Evolutionary conservation across 140 eudicot species (phyloP).

Genomic region (Eryngium alpinum): DNA sequence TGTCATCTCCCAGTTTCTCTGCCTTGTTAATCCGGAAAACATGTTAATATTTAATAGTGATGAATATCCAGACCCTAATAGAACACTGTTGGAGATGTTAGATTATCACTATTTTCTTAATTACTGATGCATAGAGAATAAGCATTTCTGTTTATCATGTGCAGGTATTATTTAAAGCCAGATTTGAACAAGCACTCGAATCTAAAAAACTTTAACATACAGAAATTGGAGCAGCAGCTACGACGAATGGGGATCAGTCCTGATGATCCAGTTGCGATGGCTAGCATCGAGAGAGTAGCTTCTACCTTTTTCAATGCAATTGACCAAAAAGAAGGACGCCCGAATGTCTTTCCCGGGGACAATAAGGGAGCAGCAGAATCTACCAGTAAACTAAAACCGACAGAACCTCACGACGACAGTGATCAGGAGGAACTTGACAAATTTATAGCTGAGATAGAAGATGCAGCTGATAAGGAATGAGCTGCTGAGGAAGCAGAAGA

Average conservation of each 20-base stretch:
- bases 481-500: slow-evolving; percentile 87
- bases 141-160: slow-evolving; percentile 4
- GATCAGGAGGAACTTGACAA: slow-evolving; percentile 97
- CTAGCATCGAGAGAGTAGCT: slow-evolving; percentile 93
- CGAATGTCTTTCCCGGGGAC: slow-evolving; percentile 66
- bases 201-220: slow-evolving; percentile 88
- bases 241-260: slow-evolving; percentile 83
- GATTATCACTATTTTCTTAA: not conserved
- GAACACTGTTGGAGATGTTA: not conserved
- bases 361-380: slow-evolving; percentile 19
- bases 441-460: slow-evolving; percentile 98
- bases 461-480: slow-evolving; percentile 95
- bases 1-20: not conserved
- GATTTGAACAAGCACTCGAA: slow-evolving; percentile 98
- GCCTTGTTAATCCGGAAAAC: not conserved
- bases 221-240: slow-evolving; percentile 77
- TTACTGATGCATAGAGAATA: not conserved
- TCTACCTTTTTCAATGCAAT: slow-evolving; percentile 91
- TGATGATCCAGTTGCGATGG: slow-evolving; percentile 97
- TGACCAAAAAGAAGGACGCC: slow-evolving; percentile 85
- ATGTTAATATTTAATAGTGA: not conserved
- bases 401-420: slow-evolving; percentile 66
- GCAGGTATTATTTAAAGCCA: slow-evolving; percentile 96
- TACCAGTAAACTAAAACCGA: slow-evolving; percentile 19
- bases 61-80: not conserved